Conservation (phyloP, 345 rosid species). For the Atalantia buxifolia region DNA sequence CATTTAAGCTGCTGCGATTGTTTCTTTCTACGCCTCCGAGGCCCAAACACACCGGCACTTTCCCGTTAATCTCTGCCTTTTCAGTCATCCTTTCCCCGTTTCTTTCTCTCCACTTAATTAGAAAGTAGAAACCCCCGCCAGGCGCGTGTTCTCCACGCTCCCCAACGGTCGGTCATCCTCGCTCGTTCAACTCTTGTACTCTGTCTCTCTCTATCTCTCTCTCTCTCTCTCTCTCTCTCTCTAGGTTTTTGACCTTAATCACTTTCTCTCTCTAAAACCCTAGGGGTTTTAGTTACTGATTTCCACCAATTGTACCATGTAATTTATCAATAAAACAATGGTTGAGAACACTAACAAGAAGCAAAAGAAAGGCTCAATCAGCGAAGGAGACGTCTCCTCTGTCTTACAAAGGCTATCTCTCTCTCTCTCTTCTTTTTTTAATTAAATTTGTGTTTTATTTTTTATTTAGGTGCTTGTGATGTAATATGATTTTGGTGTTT, state of each 20-base stretch:
- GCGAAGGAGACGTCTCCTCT: constrained; percentile 63
- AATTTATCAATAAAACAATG: constrained; percentile 36
- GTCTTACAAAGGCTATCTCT: constrained; percentile 60
- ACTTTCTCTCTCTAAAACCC: constrained; percentile 30
- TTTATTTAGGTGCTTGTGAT: background rate
- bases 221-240: background rate
- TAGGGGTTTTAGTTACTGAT: constrained; percentile 27
- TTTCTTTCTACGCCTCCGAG: background rate
- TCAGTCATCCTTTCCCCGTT: background rate
- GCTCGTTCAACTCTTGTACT: background rate
- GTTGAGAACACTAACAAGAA: constrained; percentile 39
- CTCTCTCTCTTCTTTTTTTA: background rate
- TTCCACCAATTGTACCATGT: constrained; percentile 24
- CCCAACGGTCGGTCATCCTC: constrained; percentile 9
- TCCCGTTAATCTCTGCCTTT: background rate
- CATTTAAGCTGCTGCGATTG: background rate
- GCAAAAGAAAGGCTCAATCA: constrained; percentile 50
- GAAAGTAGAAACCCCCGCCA: background rate
- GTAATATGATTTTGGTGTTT: background rate
- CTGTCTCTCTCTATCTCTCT: background rate
- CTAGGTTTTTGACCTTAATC: background rate
- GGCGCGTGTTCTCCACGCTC: constrained; percentile 30
- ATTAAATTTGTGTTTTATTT: background rate
- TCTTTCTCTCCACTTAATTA: background rate
- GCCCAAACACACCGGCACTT: background rate